Conservation (phyloP, 331 rosid species). For the Telfairia occidentalis region DNA sequence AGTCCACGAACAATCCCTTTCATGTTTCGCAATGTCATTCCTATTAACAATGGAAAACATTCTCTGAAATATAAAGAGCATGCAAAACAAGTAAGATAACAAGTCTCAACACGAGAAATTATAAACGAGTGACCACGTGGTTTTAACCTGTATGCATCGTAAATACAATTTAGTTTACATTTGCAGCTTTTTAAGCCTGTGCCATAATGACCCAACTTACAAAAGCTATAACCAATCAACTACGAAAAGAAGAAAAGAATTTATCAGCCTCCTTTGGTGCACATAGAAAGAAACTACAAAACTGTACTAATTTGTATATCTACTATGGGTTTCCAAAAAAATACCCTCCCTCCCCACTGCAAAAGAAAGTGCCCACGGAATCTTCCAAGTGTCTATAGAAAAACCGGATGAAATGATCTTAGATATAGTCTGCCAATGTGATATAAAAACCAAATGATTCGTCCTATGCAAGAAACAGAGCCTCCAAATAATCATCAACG, state of each 20-base stretch:
- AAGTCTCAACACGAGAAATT: not conserved
- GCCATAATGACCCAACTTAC: constrained; percentile 1
- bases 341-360: not conserved
- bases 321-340: constrained; percentile 9
- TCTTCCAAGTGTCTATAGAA: not conserved
- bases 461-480: constrained; percentile 55
- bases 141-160: not conserved
- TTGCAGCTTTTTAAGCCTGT: not conserved
- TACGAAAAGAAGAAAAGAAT: constrained; percentile 3
- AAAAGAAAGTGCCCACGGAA: constrained; percentile 1
- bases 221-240: not conserved
- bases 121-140: constrained; percentile 9
- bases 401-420: not conserved
- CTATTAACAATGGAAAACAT: not conserved
- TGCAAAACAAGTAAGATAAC: not conserved
- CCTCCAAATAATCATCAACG: constrained; percentile 91
- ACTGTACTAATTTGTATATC: constrained; percentile 3
- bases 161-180: not conserved
- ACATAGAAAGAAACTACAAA: not conserved
- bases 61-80: not conserved
- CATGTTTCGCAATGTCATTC: not conserved
- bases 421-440: not conserved
- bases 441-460: not conserved
- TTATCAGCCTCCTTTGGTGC: not conserved
- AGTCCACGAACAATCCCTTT: not conserved